Conservation (phyloP, 306 rosid genomes). For the Sechiopsis laciniata region DNA sequence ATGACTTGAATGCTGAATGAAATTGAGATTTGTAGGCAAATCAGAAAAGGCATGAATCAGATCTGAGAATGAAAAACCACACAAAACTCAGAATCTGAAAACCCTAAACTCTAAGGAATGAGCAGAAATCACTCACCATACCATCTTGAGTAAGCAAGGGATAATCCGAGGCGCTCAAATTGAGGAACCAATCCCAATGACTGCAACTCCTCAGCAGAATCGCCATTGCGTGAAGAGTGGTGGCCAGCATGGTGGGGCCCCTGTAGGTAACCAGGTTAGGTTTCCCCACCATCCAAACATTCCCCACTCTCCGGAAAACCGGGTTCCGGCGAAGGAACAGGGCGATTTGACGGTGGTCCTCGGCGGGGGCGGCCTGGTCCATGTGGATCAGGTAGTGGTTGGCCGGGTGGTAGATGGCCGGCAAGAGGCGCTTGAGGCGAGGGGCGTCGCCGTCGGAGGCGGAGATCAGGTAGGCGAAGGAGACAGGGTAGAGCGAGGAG, state of each 20-base stretch:
- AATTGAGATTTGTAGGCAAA: conserved; percentile 67
- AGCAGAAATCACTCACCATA: conserved; percentile 55
- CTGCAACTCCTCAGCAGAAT: conserved; percentile 49
- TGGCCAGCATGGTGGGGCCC: conserved; percentile 95
- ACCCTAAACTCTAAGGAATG: conserved; percentile 12
- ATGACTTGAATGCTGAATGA: conserved; percentile 73
- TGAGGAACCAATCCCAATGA: conserved; percentile 86
- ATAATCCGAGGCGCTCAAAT: conserved; percentile 92
- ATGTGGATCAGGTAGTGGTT: conserved; percentile 76
- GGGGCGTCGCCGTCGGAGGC: conserved; percentile 66
- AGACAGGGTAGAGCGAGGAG: conserved; percentile 39
- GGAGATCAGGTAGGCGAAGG: conserved; percentile 73
- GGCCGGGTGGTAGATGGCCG: conserved; percentile 71
- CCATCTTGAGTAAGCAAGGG: conserved; percentile 95
- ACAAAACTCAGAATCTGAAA: not conserved
- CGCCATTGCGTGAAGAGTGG: conserved; percentile 82
- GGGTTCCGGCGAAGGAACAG: conserved; percentile 46
- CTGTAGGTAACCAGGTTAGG: conserved; percentile 76
- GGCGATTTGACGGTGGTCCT: conserved; percentile 50
- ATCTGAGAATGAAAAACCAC: conserved; percentile 46
- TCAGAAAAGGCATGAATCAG: conserved; percentile 69
- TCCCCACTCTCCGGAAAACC: conserved; percentile 58
- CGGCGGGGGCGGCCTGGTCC: conserved; percentile 60
- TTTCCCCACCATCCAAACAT: conserved; percentile 77
- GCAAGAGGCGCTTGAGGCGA: conserved; percentile 51